Conservation (phyloP, 1,284 basidiomycete species). For the Cystobasidium pallidum region DNA sequence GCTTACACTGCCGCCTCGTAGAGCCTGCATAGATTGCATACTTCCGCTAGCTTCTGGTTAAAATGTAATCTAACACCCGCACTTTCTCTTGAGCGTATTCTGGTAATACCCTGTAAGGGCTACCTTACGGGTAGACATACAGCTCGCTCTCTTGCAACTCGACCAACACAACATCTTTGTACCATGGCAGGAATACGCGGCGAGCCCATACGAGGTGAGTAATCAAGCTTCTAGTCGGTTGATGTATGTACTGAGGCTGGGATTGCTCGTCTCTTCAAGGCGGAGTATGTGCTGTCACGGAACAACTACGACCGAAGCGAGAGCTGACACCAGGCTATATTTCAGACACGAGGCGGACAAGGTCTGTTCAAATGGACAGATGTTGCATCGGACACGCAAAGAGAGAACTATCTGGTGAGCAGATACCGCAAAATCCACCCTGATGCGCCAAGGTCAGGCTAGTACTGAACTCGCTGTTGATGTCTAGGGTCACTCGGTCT, state of each 20-base stretch:
- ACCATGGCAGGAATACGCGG: constrained; percentile 34
- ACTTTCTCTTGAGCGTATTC: background rate
- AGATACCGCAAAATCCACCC: background rate
- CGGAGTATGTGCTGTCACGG: constrained; percentile 18
- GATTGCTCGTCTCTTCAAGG: background rate
- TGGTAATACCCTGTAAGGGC: background rate
- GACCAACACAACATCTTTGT: background rate
- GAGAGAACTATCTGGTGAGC: constrained; percentile 38
- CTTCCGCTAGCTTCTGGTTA: no score
- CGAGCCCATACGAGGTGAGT: constrained; percentile 33
- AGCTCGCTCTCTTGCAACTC: background rate
- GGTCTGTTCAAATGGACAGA: constrained; percentile 41
- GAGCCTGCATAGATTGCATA: no score
- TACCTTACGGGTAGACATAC: background rate
- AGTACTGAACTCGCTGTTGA: background rate
- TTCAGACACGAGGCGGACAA: constrained; percentile 40
- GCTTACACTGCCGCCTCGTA: no score
- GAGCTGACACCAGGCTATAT: background rate
- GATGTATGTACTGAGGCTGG: background rate
- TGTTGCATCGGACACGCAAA: constrained; percentile 36
- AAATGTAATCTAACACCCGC: background rate
- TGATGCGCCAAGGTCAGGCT: background rate
- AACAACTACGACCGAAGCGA: background rate
- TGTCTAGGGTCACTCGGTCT: constrained; percentile 47
- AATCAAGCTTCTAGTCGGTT: background rate